Evolutionary conservation across 345 rosid genomes (phyloP), one percentile per base, ranked within the genome.

Genomic region (Arabidopsis thaliana): DNA sequence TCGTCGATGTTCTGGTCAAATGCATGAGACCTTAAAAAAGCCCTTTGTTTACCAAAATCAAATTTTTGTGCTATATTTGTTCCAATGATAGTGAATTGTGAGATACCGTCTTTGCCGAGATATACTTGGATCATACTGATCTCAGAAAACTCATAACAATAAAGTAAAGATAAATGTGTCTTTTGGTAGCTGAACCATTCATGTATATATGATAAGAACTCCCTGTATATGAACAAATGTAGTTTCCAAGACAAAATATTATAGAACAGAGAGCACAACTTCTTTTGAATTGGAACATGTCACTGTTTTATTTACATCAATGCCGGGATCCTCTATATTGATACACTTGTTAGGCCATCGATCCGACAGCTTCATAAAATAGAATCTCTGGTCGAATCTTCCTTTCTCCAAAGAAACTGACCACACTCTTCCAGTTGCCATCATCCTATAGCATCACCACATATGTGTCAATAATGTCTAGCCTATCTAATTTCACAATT

Each of bases 1-100:
- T 91, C 59, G 91, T 86, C 1, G 85, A 84, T 69, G 91, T 91
- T 77, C 85, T 94, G 52, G 76, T 84, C 83, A 88, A 71, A 80
- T 91, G 98, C 83, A 87, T 93, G 96, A 87, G 93, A 74, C 79
- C 82, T 78, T 71, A 51, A 59, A 49, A 20, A 23, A 62, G 45
- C 41, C 13, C 51, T 48, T n/a, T 51, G 60, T 16, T 16, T 16
- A 16, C 20, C 20, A 16, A 16, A 16, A 16, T 16, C 20, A 16
- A 16, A 16, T 16, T 16, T 16, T 16, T 16, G 20, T 16, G 20
- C 20, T 16, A 16, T 16, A 16, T 16, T 16, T 16, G 20, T 16
- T 16, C 20, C 20, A 16, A 16, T 16, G 32, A 28, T 28, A 28
- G 32, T 28, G 32, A 28, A 28, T 28, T 28, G 30, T 2, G 3